phyloP scores from a whole-genome alignment of 495 filamentous ascomycete species.

The Trichodelitschia bisporula region DNA sequence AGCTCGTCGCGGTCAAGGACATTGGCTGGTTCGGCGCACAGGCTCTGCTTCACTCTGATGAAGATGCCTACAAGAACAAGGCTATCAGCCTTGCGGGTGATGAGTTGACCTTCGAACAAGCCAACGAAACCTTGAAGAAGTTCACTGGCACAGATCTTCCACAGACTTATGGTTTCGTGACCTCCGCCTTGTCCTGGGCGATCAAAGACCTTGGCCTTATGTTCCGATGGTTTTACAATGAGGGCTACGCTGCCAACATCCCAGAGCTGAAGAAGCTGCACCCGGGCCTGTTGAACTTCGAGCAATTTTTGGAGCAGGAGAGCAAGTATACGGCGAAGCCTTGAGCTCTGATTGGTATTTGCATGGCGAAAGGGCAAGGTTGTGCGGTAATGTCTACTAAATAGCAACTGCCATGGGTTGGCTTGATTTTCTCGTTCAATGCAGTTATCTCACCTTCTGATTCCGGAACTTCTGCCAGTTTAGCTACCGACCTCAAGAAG shows the following conservation, averaged over 20 bases:
- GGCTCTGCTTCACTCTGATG: constrained; percentile 31
- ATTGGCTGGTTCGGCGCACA: constrained; percentile 40
- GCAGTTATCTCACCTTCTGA: too few relatives aligned
- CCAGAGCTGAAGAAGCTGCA: constrained; percentile 22
- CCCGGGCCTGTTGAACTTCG: constrained; percentile 30
- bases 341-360: too few relatives aligned
- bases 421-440: too few relatives aligned
- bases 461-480: too few relatives aligned
- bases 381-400: too few relatives aligned
- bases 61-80: constrained; percentile 20
- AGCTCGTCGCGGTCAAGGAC: constrained; percentile 30
- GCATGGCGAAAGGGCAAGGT: too few relatives aligned
- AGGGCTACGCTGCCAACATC: constrained; percentile 37
- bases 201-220: constrained; percentile 28
- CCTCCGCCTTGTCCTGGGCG: too few relatives aligned
- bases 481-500: too few relatives aligned
- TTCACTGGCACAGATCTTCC: constrained; percentile 25
- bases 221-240: constrained; percentile 37
- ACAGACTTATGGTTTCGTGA: constrained; percentile 11
- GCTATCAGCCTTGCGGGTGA: constrained; percentile 32
- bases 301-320: constrained; percentile 32
- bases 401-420: too few relatives aligned
- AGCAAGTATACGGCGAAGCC: too few relatives aligned
- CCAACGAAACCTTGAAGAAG: constrained; percentile 23
- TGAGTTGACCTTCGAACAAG: constrained; percentile 26